Evolutionary conservation across 2,329 filamentous ascomycete species (phyloP), one percentile per base, ranked within the genome.

Genomic region (Colletotrichum siamense): DNA sequence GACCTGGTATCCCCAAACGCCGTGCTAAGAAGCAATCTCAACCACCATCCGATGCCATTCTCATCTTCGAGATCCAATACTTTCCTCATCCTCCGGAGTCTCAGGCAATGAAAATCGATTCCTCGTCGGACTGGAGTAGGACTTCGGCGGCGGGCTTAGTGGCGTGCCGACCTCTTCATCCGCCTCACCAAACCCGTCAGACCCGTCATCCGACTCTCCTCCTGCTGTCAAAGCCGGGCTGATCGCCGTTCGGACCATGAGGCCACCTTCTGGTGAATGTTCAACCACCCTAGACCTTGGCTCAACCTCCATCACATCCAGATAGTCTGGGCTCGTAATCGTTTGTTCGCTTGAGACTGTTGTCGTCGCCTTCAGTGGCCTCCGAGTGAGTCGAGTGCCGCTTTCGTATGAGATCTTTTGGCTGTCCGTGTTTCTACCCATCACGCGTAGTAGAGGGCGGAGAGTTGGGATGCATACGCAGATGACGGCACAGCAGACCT

Each of bases 401-500:
- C 71, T 64, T 62, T 36, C 59, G 12, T 32, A 57, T 10, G 16
- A 39, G 6, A 30, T 16, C 15, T 18, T 64, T 13, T 32, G 64
- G n/a, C 12, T 13, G 26, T 13, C 22, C 8, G 16, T 3, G 24
- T 34, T 18, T 15, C 49, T 44, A 26, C 57, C 8, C 15, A 70
- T 28, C 13, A 36, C n/a, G 3, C n/a, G 32, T 6, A 74, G 30
- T 10, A 77, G 72, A 16, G 75, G 72, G 8, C 75, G 61, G 5
- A 77, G 75, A 28, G 72, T 77, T 32, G 75, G 75, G 26, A 77
- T 75, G 44, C 75, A 77, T 10, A 59, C 66, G 39, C 75, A 77
- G 10, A 61, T 67, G 24, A 77, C 26, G 15, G 75, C 72, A 12
- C 71, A 75, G 26, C 72, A 77, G 3, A 77, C 32, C 66, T 77